These are phyloP conservation scores for Cadophora sp. DNA, from an alignment of 2,329 filamentous ascomycete genomes.

Conservation along the genomic window DNA sequence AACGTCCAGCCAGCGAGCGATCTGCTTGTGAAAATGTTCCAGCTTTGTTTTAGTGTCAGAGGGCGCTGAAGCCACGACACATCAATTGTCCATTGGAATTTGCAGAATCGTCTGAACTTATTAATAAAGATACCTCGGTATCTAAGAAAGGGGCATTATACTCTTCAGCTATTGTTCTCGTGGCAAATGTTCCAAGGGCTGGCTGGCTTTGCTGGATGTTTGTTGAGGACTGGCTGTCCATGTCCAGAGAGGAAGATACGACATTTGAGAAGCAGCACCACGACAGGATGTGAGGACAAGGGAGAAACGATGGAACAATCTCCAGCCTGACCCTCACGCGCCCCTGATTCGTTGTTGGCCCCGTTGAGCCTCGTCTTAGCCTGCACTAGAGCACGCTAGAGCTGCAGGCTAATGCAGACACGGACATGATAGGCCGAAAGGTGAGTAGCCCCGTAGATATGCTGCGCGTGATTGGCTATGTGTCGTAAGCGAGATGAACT, in stretches of 20 bases:
- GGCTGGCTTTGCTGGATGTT: neutral
- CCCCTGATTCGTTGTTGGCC: neutral
- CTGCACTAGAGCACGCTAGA: neutral
- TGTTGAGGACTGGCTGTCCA: constrained; percentile 10
- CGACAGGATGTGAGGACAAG: neutral
- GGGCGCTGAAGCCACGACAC: neutral
- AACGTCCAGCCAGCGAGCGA: neutral
- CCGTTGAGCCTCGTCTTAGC: constrained; percentile 1
- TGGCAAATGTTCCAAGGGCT: neutral
- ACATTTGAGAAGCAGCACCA: neutral
- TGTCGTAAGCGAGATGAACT: constrained; percentile 10
- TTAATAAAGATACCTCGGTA: no score
- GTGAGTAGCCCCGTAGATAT: neutral
- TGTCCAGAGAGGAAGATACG: neutral
- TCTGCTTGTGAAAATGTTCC: neutral
- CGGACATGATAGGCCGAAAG: constrained; percentile 12
- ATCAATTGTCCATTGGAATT: neutral
- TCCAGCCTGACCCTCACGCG: neutral
- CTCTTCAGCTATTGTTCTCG: neutral
- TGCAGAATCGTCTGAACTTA: neutral
- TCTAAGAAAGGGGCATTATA: neutral
- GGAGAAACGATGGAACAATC: neutral
- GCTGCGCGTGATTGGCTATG: neutral
- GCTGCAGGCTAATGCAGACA: constrained; percentile 9
- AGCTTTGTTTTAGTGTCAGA: neutral